Base-by-base conservation (phyloP, 768 basidiomycete species). In the Nevesoporus exiguus region DNA sequence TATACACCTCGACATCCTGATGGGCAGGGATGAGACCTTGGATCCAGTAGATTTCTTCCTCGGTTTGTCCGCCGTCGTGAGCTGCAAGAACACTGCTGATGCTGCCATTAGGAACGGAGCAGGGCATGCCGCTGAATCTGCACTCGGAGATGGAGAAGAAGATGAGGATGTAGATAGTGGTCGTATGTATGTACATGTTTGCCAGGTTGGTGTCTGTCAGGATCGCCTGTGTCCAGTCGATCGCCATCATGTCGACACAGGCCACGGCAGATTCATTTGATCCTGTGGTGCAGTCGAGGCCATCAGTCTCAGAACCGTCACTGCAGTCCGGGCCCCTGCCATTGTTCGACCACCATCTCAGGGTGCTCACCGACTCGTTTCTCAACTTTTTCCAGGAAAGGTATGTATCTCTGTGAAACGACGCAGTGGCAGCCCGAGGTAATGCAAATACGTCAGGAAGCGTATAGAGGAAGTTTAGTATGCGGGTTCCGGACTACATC, bases 21-120 rank as follows among this genome's bases (percentile, higher is more conserved):
- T 90, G 84, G 96, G 96, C 43, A 84, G 87, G 36, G 96, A 99
- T 65, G 92, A 97, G 70, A 77, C 73, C 22, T 77, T 99, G 51
- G 86, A 88, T 25, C 79, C 85, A 5, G 73, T 74, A 2, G 96
- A 98, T 66, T 78, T 96, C 61, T 90, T 98, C 76, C 76, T 80
- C 36, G 85, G 93, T 85, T 61, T 42, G 82, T 72, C 34, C 49
- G 22, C 44, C 33, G 25, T 36, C 8, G n/a, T 21, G 46, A 24
- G 45, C 37, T 43, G 11, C 25, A 33, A 17, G 46, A 56, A 30
- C 47, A 49, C 13, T 55, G 6, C 48, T 60, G 31, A 58, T 43
- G 13, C 7, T 17, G 15, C 17, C n/a, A 36, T 13, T 47, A 88
- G 88, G 81, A 29, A 74, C 77, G 73, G 82, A 85, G 57, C 70